Evolutionary conservation across 495 filamentous ascomycete species (phyloP).

Genomic region (Mytilinidion resinicola): DNA sequence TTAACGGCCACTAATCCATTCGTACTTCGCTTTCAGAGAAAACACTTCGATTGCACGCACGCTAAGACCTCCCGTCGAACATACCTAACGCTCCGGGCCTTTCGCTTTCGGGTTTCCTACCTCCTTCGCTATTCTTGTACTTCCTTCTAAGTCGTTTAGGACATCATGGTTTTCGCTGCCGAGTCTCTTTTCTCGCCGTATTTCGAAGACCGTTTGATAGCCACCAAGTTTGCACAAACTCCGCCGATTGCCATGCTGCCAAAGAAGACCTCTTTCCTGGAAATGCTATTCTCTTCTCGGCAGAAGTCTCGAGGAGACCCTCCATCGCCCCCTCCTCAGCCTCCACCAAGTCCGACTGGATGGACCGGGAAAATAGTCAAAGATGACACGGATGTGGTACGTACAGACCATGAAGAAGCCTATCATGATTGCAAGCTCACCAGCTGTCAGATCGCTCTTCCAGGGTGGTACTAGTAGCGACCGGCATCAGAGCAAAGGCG

Average conservation of each 20-base stretch:
- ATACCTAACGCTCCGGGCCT: neutral
- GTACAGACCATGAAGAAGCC: neutral
- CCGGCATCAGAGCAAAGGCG: neutral
- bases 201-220: neutral
- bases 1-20: constrained; percentile 20
- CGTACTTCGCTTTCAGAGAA: constrained; percentile 7
- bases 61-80: neutral
- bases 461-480: neutral
- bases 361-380: neutral
- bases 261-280: neutral
- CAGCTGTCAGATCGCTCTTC: neutral
- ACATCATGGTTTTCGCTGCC: constrained; percentile 1
- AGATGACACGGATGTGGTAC: constrained; percentile 1
- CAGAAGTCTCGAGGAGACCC: constrained; percentile 2
- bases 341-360: constrained; percentile 3
- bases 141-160: neutral
- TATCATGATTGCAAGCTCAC: neutral
- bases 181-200: neutral
- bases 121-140: neutral
- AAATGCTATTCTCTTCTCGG: neutral
- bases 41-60: neutral
- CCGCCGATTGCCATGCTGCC: neutral
- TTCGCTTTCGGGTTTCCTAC: neutral
- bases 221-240: neutral
- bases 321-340: constrained; percentile 1